These are phyloP conservation scores for Phaeophleospora eucalypticola DNA, from an alignment of 2,329 filamentous ascomycete genomes.

Conservation along the genomic window DNA sequence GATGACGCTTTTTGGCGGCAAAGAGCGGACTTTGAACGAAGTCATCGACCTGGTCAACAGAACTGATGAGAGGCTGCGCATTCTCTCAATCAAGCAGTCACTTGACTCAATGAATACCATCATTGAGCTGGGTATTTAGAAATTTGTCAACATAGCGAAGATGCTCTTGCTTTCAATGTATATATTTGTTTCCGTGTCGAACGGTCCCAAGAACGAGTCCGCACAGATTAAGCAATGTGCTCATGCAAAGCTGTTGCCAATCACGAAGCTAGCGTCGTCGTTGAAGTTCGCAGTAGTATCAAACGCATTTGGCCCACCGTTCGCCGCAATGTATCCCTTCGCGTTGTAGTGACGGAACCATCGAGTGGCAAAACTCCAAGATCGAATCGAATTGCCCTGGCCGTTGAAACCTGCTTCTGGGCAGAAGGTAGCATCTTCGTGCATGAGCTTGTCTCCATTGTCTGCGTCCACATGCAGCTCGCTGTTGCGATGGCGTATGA, in stretches of 20 bases:
- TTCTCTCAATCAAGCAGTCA: too few relatives aligned
- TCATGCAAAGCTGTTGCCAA: slow-evolving; percentile 41
- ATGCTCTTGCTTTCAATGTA: too few relatives aligned
- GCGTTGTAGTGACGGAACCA: slow-evolving; percentile 54
- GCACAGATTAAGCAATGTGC: too few relatives aligned
- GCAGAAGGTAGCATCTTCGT: slow-evolving; percentile 62
- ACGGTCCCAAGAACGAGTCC: too few relatives aligned
- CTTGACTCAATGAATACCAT: too few relatives aligned
- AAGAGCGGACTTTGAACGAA: too few relatives aligned
- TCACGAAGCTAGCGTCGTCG: slow-evolving; percentile 51
- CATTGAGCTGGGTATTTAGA: too few relatives aligned
- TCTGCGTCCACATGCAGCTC: slow-evolving; percentile 46
- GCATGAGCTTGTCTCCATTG: slow-evolving; percentile 54
- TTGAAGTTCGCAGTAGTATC: slow-evolving; percentile 49
- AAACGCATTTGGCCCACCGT: slow-evolving; percentile 53
- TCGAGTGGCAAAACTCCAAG: slow-evolving; percentile 58
- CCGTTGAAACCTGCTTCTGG: slow-evolving; percentile 50
- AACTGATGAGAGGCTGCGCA: too few relatives aligned
- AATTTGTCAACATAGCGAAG: too few relatives aligned
- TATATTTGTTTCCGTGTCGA: too few relatives aligned
- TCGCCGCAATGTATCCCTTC: slow-evolving; percentile 46
- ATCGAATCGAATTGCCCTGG: slow-evolving; percentile 48
- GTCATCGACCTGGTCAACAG: too few relatives aligned
- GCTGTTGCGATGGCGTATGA: slow-evolving; percentile 54
- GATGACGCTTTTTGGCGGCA: too few relatives aligned